Conservation (phyloP, 2,329 filamentous ascomycete species). For the Geosmithia putterillii region DNA sequence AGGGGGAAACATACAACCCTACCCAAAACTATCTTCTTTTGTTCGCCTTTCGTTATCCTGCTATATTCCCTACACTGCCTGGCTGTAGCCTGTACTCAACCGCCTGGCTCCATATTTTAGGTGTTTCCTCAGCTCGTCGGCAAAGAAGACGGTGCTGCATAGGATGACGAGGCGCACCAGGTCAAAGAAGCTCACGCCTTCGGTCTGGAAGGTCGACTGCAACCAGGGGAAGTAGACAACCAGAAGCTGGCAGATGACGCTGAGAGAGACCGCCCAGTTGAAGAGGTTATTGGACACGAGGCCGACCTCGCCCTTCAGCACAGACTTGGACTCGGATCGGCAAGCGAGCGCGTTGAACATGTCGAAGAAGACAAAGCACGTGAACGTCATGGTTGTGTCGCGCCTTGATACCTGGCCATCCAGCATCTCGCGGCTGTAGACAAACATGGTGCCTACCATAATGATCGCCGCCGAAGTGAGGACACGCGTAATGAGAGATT, state of each 20-base stretch:
- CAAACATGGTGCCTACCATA: constrained; percentile 80
- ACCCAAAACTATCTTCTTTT: too few species aligned
- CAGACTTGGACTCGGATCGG: constrained; percentile 79
- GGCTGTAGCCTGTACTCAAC: constrained; percentile 50
- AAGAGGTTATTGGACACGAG: constrained; percentile 85
- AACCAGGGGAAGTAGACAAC: constrained; percentile 94
- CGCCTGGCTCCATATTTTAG: constrained; percentile 46
- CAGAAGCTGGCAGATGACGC: constrained; percentile 71
- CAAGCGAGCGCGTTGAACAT: constrained; percentile 98
- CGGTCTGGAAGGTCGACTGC: constrained; percentile 92
- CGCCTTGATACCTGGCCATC: constrained; percentile 78
- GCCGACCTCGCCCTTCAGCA: constrained; percentile 75
- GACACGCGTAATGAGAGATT: constrained; percentile 68
- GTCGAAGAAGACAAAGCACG: constrained; percentile 96
- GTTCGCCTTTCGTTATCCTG: too few species aligned
- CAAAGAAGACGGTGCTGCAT: constrained; percentile 89
- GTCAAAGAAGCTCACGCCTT: constrained; percentile 65
- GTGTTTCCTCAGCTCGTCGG: constrained; percentile 83
- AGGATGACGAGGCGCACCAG: constrained; percentile 59
- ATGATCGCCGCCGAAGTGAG: constrained; percentile 80
- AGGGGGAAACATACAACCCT: too few species aligned
- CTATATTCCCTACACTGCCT: constrained; percentile 40
- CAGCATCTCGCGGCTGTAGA: constrained; percentile 87
- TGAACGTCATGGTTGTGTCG: constrained; percentile 99
- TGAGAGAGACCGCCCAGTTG: constrained; percentile 86